Evolutionary conservation across 2,329 filamentous ascomycete species (phyloP).

Genomic region (Escovopsis sp.): DNA sequence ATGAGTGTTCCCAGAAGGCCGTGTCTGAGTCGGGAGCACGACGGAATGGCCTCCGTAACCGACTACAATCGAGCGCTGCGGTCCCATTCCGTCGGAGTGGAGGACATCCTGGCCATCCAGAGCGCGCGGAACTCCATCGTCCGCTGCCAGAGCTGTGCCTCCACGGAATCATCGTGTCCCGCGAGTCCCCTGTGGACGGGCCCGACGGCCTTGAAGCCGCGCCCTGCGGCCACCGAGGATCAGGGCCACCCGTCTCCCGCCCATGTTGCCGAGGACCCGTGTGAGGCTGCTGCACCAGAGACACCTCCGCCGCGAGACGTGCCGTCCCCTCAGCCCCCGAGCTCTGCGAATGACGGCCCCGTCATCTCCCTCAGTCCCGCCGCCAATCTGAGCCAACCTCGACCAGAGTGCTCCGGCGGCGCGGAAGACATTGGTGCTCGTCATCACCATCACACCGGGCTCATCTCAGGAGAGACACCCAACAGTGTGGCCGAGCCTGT

Average conservation of each 20-base stretch:
- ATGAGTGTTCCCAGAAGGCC: too few relatives aligned
- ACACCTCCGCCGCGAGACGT: conserved; percentile 45
- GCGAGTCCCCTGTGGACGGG: conserved; percentile 21
- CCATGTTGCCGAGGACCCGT: conserved; percentile 27
- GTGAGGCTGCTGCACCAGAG: conserved; percentile 48
- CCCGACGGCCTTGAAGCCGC: conserved; percentile 41
- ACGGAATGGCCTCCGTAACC: conserved; percentile 32
- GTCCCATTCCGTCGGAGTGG: conserved; percentile 45
- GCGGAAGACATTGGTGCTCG: too few relatives aligned
- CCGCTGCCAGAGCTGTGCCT: conserved; percentile 1
- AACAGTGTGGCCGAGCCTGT: too few relatives aligned
- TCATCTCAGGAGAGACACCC: too few relatives aligned
- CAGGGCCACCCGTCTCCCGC: conserved; percentile 26
- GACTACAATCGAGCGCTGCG: conserved; percentile 46
- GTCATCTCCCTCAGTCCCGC: conserved; percentile 26
- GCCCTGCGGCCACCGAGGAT: conserved; percentile 46
- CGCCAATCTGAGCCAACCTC: too few relatives aligned
- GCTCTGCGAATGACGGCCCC: too few relatives aligned
- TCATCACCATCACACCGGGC: too few relatives aligned
- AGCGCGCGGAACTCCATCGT: conserved; percentile 37
- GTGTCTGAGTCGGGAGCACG: too few relatives aligned
- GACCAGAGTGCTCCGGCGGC: too few relatives aligned
- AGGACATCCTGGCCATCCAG: conserved; percentile 38
- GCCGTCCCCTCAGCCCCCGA: conserved; percentile 30
- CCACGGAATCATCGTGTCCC: conserved; percentile 6